Evolutionary conservation across 2,329 filamentous ascomycete genomes (phyloP).

Genomic region (Cryphonectria radicalis): DNA sequence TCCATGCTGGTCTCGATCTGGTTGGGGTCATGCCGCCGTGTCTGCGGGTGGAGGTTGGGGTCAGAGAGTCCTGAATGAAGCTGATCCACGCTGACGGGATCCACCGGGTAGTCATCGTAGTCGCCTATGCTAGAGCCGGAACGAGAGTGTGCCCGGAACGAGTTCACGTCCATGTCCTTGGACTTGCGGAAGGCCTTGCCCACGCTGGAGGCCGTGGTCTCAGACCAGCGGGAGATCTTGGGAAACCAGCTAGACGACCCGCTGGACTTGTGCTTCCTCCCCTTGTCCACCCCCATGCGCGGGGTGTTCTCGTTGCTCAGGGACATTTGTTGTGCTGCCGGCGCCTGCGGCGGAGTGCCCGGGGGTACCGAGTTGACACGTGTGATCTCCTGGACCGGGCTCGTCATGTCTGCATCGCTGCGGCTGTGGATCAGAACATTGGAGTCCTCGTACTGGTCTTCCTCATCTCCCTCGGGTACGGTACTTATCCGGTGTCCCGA

Average conservation of each 20-base stretch:
- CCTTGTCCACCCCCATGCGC: conserved; percentile 70
- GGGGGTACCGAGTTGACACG: conserved; percentile 59
- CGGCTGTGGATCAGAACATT: conserved; percentile 33
- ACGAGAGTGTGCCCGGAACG: conserved; percentile 64
- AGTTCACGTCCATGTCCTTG: conserved; percentile 64
- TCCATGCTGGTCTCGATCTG: conserved; percentile 31
- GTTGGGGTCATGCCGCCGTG: conserved; percentile 33
- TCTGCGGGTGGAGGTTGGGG: conserved; percentile 46
- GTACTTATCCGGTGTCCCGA: conserved; percentile 83
- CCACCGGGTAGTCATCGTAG: conserved; percentile 64
- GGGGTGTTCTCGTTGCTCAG: conserved; percentile 82
- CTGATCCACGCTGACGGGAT: conserved; percentile 64
- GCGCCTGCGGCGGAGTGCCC: conserved; percentile 61
- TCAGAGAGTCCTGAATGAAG: conserved; percentile 62
- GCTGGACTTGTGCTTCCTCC: conserved; percentile 86
- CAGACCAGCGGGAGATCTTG: conserved; percentile 96
- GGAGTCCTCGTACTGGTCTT: conserved; percentile 47
- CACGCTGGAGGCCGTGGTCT: conserved; percentile 89
- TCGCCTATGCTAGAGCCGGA: conserved; percentile 76
- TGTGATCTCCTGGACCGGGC: conserved; percentile 59
- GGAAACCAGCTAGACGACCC: conserved; percentile 80
- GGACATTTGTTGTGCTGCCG: conserved; percentile 45
- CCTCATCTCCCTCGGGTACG: conserved; percentile 78
- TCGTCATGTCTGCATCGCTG: conserved; percentile 60
- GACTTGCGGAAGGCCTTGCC: conserved; percentile 77